phyloP scores from a whole-genome alignment of 768 basidiomycete species.

The Boletellus emodensis region DNA sequence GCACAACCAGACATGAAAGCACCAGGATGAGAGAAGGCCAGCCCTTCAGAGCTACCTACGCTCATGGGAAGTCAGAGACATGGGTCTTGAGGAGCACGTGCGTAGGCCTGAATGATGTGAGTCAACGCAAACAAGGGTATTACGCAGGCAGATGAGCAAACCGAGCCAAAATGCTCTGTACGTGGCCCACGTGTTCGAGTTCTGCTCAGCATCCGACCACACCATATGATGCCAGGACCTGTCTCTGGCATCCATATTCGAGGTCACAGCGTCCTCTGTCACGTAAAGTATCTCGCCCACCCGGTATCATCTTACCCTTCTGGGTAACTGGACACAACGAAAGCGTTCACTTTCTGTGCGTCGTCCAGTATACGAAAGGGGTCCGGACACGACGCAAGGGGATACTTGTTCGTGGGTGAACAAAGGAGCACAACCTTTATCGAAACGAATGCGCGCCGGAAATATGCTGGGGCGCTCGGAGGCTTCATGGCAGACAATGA shows the following conservation, averaged over 20 bases:
- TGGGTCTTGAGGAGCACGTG: conserved; percentile 38
- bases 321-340: conserved; percentile 18
- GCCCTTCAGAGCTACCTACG: conserved; percentile 13
- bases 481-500: conserved; percentile 40
- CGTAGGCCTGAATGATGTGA: conserved; percentile 33
- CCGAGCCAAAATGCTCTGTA: conserved; percentile 30
- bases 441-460: conserved; percentile 48
- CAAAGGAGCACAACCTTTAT: conserved; percentile 12
- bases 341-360: conserved; percentile 27
- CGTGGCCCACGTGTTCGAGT: conserved; percentile 39
- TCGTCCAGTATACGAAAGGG: conserved; percentile 31
- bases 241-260: conserved; percentile 39
- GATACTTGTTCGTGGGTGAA: conserved; percentile 40
- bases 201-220: conserved; percentile 35
- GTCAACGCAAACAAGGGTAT: conserved; percentile 18
- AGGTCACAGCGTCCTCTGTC: conserved; percentile 4
- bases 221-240: conserved; percentile 42
- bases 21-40: conserved; percentile 42
- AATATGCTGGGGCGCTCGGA: conserved; percentile 38
- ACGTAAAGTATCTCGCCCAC: conserved; percentile 39
- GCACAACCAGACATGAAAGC: conserved; percentile 48
- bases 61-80: conserved; percentile 41
- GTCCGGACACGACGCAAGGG: conserved; percentile 51
- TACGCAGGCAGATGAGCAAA: conserved; percentile 25
- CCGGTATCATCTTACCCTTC: conserved; percentile 48